Base-by-base conservation (phyloP, 345 rosid species). In the Psidium guajava region DNA sequence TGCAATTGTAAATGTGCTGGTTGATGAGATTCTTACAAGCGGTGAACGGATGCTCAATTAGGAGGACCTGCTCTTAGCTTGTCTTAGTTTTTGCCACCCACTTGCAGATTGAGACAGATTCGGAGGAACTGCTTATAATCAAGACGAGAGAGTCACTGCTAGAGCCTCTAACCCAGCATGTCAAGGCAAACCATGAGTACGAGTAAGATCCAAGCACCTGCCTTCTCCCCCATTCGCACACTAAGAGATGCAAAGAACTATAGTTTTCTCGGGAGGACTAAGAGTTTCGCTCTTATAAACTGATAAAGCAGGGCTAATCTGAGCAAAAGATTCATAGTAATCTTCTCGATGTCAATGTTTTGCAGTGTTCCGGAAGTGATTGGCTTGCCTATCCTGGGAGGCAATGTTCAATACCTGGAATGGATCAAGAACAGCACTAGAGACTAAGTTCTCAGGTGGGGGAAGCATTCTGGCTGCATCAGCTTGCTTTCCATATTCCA, bases 131-230 rank as follows among this genome's bases (percentile, higher is more conserved):
- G 77, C 91, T 97, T 9, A 94, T 95, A 84, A 96, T 97, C 91
- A 96, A 96, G 91, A 97, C 98, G 24, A 92, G 98, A 91, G 92
- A 95, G 74, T 96, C 98, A 61, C 93, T 96, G 84, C 86, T 97
- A 88, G 98, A 91, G 55, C 90, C 98, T 54, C 88, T 95, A 56
- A 97, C 93, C 11, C 95, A 95, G 87, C 98, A 96, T 86, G 96
- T 95, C 88, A 94, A 96, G 84, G 98, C 95, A 74, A 97, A 96
- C 88, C 99, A 97, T 75, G 96, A 93, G 91, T 97, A 97, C 47
- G 99, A 96, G 99, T 96, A 93, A 90, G 93, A 85, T 73, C n/a
- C 73, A 83, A 55, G 55, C 83, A 14, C 32, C 58, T n/a, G 25
- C 2, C 24, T 32, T 15, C 27, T 47, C 47, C 15, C 21, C 47